Conservation (phyloP, 208 protist species). For the Sergeia podlipaevii region DNA sequence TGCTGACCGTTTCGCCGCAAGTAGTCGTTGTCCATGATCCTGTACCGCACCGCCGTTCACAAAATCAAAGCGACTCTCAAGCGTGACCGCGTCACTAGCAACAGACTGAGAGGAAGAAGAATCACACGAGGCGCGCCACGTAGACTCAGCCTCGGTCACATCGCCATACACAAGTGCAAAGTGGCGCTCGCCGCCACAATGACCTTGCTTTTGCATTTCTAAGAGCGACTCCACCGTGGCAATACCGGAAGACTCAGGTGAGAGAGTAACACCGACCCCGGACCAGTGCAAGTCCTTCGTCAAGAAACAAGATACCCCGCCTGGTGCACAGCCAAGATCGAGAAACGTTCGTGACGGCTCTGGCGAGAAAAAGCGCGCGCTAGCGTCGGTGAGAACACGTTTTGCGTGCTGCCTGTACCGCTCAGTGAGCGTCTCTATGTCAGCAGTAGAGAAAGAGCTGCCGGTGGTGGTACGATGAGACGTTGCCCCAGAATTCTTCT, state of each 20-base stretch:
- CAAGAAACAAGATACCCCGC: slow-evolving; percentile 69
- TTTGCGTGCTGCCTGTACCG: slow-evolving; percentile 58
- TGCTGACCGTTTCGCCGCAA: too few species aligned
- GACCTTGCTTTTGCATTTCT: neutral
- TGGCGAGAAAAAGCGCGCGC: slow-evolving; percentile 13
- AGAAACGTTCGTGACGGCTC: slow-evolving; percentile 34
- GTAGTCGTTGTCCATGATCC: slow-evolving; percentile 66
- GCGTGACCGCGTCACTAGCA: slow-evolving; percentile 12
- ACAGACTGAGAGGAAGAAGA: neutral
- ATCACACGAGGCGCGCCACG: slow-evolving; percentile 18
- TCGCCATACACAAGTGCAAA: slow-evolving; percentile 34
- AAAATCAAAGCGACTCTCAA: slow-evolving; percentile 36
- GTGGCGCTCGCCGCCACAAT: neutral
- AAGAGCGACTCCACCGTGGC: slow-evolving; percentile 31
- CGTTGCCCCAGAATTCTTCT: neutral
- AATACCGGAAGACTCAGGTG: slow-evolving; percentile 45
- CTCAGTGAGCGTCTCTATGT: slow-evolving; percentile 37
- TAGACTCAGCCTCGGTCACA: slow-evolving; percentile 15
- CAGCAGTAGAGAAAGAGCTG: slow-evolving; percentile 28
- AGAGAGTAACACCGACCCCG: slow-evolving; percentile 68
- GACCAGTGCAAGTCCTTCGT: slow-evolving; percentile 45
- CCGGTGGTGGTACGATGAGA: neutral
- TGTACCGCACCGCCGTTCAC: slow-evolving; percentile 81
- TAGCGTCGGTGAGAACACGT: slow-evolving; percentile 18
- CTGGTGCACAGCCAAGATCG: slow-evolving; percentile 69